Base-by-base conservation (phyloP, 768 basidiomycete species). In the Omphalotus guepiniiformis region DNA sequence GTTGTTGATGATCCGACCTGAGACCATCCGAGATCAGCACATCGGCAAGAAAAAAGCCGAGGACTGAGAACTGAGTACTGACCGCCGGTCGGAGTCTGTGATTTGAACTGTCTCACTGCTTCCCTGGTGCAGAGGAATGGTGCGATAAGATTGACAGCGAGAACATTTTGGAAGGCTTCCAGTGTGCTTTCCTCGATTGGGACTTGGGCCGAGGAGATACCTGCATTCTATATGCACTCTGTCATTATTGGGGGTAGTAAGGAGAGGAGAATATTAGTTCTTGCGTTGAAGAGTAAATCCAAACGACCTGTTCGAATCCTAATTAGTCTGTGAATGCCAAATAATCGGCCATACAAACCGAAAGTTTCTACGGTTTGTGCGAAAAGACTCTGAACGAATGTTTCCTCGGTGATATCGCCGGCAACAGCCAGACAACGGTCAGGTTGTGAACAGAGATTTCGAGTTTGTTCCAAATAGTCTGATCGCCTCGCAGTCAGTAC, bases 1-100 rank as follows among this genome's bases (percentile, higher is more conserved):
- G 55, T 93, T 91, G 68, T 92, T 91, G 65, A 94, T 85, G 52
- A 93, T 86, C 16, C 88, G 76, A 2, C 81, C 82, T 83, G 50
- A 8, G 32, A 22, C n/a, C n/a, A n/a, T n/a, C n/a, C n/a, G n/a
- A n/a, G n/a, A n/a, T n/a, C n/a, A 30, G 7, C 21, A 15, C 1
- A 21, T 50, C 18, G 25, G 32, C 43, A 39, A 3, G 15, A 8
- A 34, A 19, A 35, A 37, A 28, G 23, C 16, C 16, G 39, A 39
- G 19, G 34, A 8, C 41, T 19, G 34, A 38, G 15, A 35, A 23
- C n/a, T 11, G 16, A 42, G 7, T 37, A 59, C 66, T 58, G 55
- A 76, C 88, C 89, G 51, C 90, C 91, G 47, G 72, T 71, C 1
- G 91, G 89, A 0, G 65, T 60, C 60, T 93, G 88, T 0, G 64